Evolutionary conservation across 2,329 filamentous ascomycete genomes (phyloP), one percentile per base, ranked within the genome.

Genomic region (Pseudocercospora vitis): DNA sequence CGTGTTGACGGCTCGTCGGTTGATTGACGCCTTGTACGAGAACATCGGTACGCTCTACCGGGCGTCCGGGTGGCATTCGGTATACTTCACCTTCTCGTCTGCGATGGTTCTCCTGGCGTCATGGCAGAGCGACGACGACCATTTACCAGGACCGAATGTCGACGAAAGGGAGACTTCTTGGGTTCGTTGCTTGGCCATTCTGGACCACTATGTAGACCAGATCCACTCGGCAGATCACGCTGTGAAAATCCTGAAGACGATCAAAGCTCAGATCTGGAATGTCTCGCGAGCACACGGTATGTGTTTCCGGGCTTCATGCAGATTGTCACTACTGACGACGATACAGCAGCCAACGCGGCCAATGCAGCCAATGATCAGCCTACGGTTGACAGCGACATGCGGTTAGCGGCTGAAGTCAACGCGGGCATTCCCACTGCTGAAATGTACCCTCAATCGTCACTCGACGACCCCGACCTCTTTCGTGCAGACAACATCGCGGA

Each of bases 11-110:
- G 70, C 69, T 7, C 73, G 71, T 63, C 50, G 58, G 18, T 65
- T 71, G 7, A 67, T 74, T 28, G 66, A 66, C 23, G 65, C 48
- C 4, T 61, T 68, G 3, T 74, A 73, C 53, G 63, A 68, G 26
- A 71, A 70, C 58, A 50, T 64, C 5, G 52, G 57, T 8, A 64
- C 62, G 4, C 57, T 63, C 4, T 64, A 64, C 9, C 52, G 62
- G 5, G 58, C 56, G 33, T 59, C 62, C 7, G 62, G 62, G 11
- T 64, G 62, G 62, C 62, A 64, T 21, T 61, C 62, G 6, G 62
- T 64, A 0, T 64, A 64, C 42, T 63, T 64, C 48, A 63, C 60
- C 12, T 64, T 64, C 39, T 56, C 60, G 4, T 55, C 60, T 7
- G 62, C 62, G 24, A 63, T 62, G 33, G 59, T 61, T 8, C 48